Conservation (phyloP, 1,284 basidiomycete species). For the Melanopsichium pennsylvanicum region DNA sequence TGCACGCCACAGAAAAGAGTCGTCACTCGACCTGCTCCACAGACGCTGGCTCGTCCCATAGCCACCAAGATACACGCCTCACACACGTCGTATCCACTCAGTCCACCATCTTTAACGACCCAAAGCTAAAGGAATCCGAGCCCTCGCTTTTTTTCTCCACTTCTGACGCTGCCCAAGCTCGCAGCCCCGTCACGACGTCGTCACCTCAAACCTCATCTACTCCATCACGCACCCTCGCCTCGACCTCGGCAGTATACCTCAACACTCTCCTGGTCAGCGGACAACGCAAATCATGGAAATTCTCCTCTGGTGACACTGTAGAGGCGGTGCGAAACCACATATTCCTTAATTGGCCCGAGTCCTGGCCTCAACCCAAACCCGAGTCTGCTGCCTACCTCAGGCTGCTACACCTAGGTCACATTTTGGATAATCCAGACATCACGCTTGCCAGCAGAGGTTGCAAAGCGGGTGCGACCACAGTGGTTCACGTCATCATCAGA, state of each 20-base stretch:
- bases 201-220: neutral
- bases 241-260: constrained; percentile 21
- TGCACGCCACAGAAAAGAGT: constrained; percentile 24
- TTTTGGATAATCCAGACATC: constrained; percentile 22
- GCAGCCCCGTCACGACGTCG: neutral
- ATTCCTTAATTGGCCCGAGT: constrained; percentile 30
- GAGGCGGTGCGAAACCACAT: constrained; percentile 18
- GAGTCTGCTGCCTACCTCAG: constrained; percentile 26
- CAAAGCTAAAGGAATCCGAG: constrained; percentile 11
- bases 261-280: constrained; percentile 32
- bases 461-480: constrained; percentile 28
- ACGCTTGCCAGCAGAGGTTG: constrained; percentile 32
- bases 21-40: constrained; percentile 34
- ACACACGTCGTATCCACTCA: constrained; percentile 18
- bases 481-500: constrained; percentile 34
- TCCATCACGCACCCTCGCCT: neutral
- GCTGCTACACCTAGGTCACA: constrained; percentile 40
- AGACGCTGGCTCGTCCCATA: constrained; percentile 21
- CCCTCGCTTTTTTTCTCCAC: constrained; percentile 6
- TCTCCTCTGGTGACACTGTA: constrained; percentile 18
- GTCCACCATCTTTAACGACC: constrained; percentile 6
- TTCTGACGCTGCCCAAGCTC: constrained; percentile 1
- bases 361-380: constrained; percentile 37
- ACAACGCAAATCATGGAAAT: constrained; percentile 31
- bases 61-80: constrained; percentile 15